Conservation (phyloP, 2,329 filamentous ascomycete genomes). For the Colletotrichum siamense region DNA sequence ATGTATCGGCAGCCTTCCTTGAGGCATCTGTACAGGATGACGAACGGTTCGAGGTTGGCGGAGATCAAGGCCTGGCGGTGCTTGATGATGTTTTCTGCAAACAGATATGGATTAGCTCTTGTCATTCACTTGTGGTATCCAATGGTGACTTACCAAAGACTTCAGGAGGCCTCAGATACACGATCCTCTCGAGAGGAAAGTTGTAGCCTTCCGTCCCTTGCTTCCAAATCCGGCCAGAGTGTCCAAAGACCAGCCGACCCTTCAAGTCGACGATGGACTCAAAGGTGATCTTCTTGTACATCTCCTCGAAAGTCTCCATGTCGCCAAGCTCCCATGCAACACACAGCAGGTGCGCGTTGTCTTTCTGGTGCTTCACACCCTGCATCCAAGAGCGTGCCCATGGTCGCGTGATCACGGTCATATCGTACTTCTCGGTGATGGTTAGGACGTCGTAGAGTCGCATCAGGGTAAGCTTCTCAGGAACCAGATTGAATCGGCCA, state of each 20-base stretch:
- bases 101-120: not conserved
- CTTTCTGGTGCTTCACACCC: not conserved
- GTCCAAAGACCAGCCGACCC: slow-evolving; percentile 8
- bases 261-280: slow-evolving; percentile 12
- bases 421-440: slow-evolving; percentile 30
- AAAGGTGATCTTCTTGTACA: slow-evolving; percentile 14
- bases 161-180: slow-evolving; percentile 2
- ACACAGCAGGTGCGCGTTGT: slow-evolving; percentile 1
- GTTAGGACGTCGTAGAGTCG: slow-evolving; percentile 27
- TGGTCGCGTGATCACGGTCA: slow-evolving; percentile 26
- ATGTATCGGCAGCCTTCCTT: slow-evolving; percentile 19
- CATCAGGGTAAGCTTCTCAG: slow-evolving; percentile 4
- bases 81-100: slow-evolving; percentile 7
- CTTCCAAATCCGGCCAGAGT: slow-evolving; percentile 5
- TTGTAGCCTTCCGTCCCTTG: slow-evolving; percentile 16
- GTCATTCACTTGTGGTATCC: accelerated
- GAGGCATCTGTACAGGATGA: slow-evolving; percentile 15
- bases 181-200: slow-evolving; percentile 6
- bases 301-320: slow-evolving; percentile 1
- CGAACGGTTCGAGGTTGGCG: slow-evolving; percentile 7
- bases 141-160: not conserved
- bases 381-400: slow-evolving; percentile 26
- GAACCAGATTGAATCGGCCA: slow-evolving; percentile 28
- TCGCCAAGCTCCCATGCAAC: slow-evolving; percentile 22
- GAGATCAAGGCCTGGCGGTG: slow-evolving; percentile 3